phyloP scores from a whole-genome alignment of 805 yeast species.

The Starmerella vitae region DNA sequence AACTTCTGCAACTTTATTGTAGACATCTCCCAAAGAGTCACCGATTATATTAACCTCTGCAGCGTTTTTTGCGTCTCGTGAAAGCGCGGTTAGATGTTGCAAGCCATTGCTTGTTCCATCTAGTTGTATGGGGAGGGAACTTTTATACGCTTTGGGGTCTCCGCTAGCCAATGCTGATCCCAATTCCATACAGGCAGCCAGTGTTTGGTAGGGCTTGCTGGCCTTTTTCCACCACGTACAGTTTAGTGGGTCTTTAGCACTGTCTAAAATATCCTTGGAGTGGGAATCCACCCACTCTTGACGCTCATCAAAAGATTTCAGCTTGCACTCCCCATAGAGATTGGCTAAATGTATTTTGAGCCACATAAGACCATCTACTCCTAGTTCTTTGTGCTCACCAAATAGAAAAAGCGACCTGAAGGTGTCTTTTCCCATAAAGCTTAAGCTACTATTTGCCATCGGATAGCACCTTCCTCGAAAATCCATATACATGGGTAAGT shows the following conservation, averaged over 20 bases:
- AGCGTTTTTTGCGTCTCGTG: conserved; percentile 43
- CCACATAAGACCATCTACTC: conserved; percentile 37
- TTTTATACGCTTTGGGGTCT: conserved; percentile 33
- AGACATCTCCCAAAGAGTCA: conserved; percentile 39
- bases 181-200: conserved; percentile 39
- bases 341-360: conserved; percentile 42
- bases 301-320: conserved; percentile 31
- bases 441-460: conserved; percentile 45
- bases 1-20: conserved; percentile 29
- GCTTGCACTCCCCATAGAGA: conserved; percentile 39
- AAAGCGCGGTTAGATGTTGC: conserved; percentile 46
- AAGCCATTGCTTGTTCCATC: conserved; percentile 49
- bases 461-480: conserved; percentile 49
- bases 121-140: conserved; percentile 40
- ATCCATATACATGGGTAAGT: conserved; percentile 50
- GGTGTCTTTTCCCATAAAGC: conserved; percentile 40
- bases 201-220: conserved; percentile 43
- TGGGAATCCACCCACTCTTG: conserved; percentile 32
- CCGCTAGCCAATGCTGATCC: conserved; percentile 31
- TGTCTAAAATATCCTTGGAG: conserved; percentile 29
- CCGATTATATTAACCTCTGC: conserved; percentile 38
- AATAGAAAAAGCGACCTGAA: conserved; percentile 38
- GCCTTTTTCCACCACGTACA: conserved; percentile 39
- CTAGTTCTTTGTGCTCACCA: conserved; percentile 38
- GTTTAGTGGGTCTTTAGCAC: conserved; percentile 34